Base-by-base conservation (phyloP, 805 yeast species). In the Dipodascopsis uninucleata region DNA sequence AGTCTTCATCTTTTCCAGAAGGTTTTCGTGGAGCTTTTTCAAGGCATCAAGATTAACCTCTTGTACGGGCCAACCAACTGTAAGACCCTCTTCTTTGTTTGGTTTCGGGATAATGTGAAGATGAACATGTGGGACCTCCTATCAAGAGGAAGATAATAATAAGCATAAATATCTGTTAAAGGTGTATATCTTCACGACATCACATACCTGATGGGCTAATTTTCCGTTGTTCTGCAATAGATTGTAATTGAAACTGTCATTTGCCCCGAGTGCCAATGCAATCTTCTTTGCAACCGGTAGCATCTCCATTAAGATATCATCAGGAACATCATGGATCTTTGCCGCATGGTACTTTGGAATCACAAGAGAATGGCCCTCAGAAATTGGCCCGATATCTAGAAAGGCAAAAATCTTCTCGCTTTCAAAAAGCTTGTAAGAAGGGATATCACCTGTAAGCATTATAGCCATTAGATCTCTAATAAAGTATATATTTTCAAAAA, bases 311-410 rank as follows among this genome's bases (percentile, higher is more conserved):
- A 93, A 71, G 61, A 85, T 79, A 55, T 90, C 97, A 63, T 90
- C 97, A 2, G 97, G 96, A 38, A 90, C 70, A 63, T 87, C 81
- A 71, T 90, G 97, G 53, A 90, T 72, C 66, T 85, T 87, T 26
- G 86, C 96, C 39, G 96, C 97, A 64, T 89, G 97, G 65, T 77
- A 77, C 66, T 90, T 90, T 52, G 98, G 97, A 58, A 90, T 88
- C 44, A 90, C 79, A 59, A 90, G 70, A 25, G 90, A 78, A 64
- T 90, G 98, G 22, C 95, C 96, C 59, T 78, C 77, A 7, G 95
- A 72, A 14, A 90, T 85, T 52, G 98, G 97, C 58, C 87, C 93
- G 61, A 90, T 89, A 61, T 90, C 98, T 59, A 93, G 72, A 65
- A 90, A 93, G 0, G 97, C 86, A 41, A 61, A 61, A n/a, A 86